Conservation (phyloP, 306 rosid genomes). For the Clitoria ternatea region DNA sequence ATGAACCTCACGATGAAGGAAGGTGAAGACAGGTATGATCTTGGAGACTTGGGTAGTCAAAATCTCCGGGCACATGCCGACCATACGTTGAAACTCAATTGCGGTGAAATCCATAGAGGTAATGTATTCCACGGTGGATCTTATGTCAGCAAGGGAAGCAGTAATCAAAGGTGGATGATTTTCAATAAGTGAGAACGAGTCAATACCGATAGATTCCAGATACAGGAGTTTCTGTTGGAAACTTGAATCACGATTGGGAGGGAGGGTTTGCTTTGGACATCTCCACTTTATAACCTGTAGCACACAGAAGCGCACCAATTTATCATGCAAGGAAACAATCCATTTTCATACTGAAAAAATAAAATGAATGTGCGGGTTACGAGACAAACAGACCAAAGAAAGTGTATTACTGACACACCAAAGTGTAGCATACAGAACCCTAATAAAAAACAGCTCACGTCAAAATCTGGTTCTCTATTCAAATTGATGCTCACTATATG, state of each 20-base stretch:
- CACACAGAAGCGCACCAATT: conserved; percentile 13
- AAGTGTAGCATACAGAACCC: conserved; percentile 39
- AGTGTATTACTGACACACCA: background rate
- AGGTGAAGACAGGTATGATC: conserved; percentile 62
- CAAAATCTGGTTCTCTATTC: conserved; percentile 47
- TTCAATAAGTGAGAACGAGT: conserved; percentile 61
- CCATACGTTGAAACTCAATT: conserved; percentile 55
- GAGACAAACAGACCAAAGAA: conserved; percentile 1
- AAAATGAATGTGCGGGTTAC: background rate
- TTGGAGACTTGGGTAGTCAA: conserved; percentile 59
- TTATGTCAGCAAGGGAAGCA: conserved; percentile 50
- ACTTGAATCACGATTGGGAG: conserved; percentile 25
- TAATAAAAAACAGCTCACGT: conserved; percentile 54
- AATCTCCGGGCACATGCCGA: conserved; percentile 76
- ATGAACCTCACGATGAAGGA: conserved; percentile 66
- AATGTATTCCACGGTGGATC: conserved; percentile 59
- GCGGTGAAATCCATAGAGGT: conserved; percentile 57
- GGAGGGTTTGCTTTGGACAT: conserved; percentile 39
- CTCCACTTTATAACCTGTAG: conserved; percentile 48
- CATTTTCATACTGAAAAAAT: background rate
- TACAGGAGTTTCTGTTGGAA: conserved; percentile 66
- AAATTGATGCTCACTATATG: conserved; percentile 36
- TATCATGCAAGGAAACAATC: background rate
- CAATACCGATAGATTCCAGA: conserved; percentile 81
- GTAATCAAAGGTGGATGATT: conserved; percentile 61